A percentile compares a stretch with the other conserved stretches of the same genome.
phyloP scores from a whole-genome alignment of 1,284 basidiomycete species.

The Veloporphyrellus conicus region DNA sequence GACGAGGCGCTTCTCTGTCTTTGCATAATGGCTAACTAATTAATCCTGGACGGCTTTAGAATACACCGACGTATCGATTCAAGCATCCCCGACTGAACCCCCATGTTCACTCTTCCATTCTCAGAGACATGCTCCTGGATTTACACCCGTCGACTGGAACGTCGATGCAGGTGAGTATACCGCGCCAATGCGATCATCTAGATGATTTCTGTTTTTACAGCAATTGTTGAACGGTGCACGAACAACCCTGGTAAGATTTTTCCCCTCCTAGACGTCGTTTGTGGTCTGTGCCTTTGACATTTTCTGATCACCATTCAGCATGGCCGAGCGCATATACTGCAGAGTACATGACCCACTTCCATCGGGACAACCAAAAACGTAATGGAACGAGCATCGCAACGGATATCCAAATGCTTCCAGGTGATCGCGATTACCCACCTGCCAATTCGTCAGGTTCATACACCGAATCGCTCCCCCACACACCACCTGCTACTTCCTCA shows the following conservation, averaged over 20 bases:
- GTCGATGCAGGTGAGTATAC: constrained; percentile 3
- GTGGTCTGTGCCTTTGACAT: not conserved
- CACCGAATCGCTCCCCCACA: not conserved
- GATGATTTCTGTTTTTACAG: constrained; percentile 4
- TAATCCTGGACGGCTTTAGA: constrained; percentile 9
- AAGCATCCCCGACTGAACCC: constrained; percentile 3
- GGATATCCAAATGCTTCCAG: not conserved
- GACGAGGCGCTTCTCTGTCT: not conserved
- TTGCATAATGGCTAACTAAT: not conserved
- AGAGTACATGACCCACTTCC: constrained; percentile 2
- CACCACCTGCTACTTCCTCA: not conserved
- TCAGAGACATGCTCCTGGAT: not conserved
- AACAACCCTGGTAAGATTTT: constrained; percentile 9
- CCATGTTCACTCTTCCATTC: not conserved
- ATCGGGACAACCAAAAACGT: not conserved
- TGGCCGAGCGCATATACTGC: constrained; percentile 3
- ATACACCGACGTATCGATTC: constrained; percentile 11
- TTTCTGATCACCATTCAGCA: constrained; percentile 5
- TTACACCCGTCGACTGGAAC: constrained; percentile 15
- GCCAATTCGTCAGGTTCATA: not conserved
- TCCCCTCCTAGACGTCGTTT: too few species aligned
- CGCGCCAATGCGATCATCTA: not conserved
- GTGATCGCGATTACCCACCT: not conserved
- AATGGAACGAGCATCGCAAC: not conserved
- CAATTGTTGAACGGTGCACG: not conserved